Base-by-base conservation (phyloP, 352 stramenopile species). In the Phytophthora pseudosyringae region DNA sequence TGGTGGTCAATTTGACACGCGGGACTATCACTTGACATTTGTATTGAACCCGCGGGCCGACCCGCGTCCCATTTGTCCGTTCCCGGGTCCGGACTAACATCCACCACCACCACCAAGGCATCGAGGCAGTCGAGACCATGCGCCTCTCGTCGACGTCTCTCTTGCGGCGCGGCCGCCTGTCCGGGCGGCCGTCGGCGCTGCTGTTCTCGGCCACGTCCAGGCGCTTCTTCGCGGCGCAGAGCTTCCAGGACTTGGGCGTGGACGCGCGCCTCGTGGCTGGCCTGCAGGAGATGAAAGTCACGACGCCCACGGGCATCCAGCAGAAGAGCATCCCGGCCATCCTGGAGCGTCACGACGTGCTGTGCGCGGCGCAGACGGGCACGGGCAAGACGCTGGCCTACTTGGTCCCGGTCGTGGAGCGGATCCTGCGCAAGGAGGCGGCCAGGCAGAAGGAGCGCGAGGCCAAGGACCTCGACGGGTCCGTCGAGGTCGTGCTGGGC, bases 351-450 rank as follows among this genome's bases (percentile, higher is more conserved):
- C 70, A 86, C 36, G 71, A 88, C 38, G 68, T 88, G n/a, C 52
- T 91, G n/a, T 89, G 80, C 54, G 68, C 81, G 11, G 82, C 81
- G 10, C 80, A 89, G 47, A 91, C 82, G 4, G 82, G 82, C 11
- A 91, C 80, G 3, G 82, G 82, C 52, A 91, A 91, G 68, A 91
- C 82, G 16, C 57, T 91, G 29, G 76, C 80, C 31, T 91, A 89
- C 44, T 57, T 91, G n/a, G 53, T 86, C 9, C 82, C 82, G 0
- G 46, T 88, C 0, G 59, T 88, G 18, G 81, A 90, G 60, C 66
- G 87, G 47, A 55, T 90, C 5, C 39, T 86, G 11, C 73, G 81
- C 5, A 57, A 70, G 7, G 81, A 90, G 38, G 58, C 52, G 31
- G 72, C 69, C 13, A 64, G 71, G 3, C 36, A 56, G 36, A 73